These are phyloP conservation scores for Nothomitra cinnamomea DNA, from an alignment of 2,329 filamentous ascomycete species.

Conservation along the genomic window DNA sequence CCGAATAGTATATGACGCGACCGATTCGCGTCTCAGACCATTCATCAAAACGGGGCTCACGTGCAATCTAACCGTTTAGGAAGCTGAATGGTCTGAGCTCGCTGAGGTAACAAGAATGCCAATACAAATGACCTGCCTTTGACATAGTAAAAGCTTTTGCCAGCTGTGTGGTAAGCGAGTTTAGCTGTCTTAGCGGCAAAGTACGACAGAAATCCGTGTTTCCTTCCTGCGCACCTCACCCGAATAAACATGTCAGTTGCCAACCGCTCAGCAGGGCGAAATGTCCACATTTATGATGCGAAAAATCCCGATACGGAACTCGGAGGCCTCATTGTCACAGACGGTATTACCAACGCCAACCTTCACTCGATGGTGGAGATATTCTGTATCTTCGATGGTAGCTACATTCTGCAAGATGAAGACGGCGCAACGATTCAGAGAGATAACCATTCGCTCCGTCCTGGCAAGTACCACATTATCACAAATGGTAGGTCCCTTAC, in stretches of 20 bases:
- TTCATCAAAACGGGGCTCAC: too few species aligned
- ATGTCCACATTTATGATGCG: background rate
- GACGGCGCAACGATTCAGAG: background rate
- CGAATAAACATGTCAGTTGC: background rate
- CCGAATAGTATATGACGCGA: too few species aligned
- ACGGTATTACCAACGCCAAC: conserved; percentile 14
- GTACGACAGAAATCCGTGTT: background rate
- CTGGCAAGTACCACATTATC: conserved; percentile 9
- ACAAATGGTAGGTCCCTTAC: conserved; percentile 7
- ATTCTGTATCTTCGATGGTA: conserved; percentile 8
- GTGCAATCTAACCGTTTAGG: too few species aligned
- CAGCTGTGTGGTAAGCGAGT: too few species aligned
- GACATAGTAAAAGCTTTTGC: too few species aligned
- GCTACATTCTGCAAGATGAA: too few species aligned
- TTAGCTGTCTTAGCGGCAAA: background rate
- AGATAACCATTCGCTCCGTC: conserved; percentile 6
- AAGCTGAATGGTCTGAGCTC: too few species aligned
- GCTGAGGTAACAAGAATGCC: too few species aligned
- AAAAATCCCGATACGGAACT: background rate
- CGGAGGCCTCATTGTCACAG: conserved; percentile 10
- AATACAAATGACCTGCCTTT: too few species aligned
- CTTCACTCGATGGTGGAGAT: conserved; percentile 16
- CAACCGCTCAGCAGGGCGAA: background rate
- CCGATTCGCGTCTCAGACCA: too few species aligned
- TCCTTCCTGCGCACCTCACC: background rate